A percentile compares a stretch with the other conserved stretches of the same genome.
Evolutionary conservation across 306 rosid species (phyloP).

Genomic region (Potentilla sterilis): DNA sequence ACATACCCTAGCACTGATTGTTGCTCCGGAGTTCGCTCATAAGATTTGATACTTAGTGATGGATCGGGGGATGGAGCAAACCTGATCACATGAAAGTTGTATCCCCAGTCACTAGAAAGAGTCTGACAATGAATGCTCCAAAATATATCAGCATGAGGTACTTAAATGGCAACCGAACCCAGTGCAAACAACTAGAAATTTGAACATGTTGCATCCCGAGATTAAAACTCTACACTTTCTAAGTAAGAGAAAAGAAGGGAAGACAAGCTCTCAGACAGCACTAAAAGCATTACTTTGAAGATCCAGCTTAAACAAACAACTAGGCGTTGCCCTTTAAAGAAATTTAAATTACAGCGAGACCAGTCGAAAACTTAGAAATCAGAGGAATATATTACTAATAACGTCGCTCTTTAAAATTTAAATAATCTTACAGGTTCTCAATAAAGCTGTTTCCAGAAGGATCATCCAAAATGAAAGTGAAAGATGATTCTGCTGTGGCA

Average conservation of each 20-base stretch:
- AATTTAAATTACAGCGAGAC: background rate
- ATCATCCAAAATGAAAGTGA: slow-evolving; percentile 81
- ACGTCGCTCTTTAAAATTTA: slow-evolving; percentile 4
- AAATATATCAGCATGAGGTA: background rate
- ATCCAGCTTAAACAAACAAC: background rate
- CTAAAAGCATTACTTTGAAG: background rate
- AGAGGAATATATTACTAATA: background rate
- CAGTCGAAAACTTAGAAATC: background rate
- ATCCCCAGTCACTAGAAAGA: slow-evolving; percentile 10
- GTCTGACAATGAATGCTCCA: slow-evolving; percentile 7
- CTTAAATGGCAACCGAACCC: slow-evolving; percentile 16
- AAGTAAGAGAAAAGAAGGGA: background rate
- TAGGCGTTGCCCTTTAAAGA: background rate
- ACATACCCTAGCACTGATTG: slow-evolving; percentile 75
- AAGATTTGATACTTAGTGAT: slow-evolving; percentile 66
- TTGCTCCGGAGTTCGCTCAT: slow-evolving; percentile 89
- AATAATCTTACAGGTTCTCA: slow-evolving; percentile 80
- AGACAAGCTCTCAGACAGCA: background rate
- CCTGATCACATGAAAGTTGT: slow-evolving; percentile 36
- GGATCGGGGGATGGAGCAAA: slow-evolving; percentile 86
- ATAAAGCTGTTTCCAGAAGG: slow-evolving; percentile 97
- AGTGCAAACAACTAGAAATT: background rate
- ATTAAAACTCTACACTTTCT: background rate
- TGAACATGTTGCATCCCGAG: slow-evolving; percentile 12
- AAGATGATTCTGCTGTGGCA: slow-evolving; percentile 59